Conservation (phyloP, 2,329 filamentous ascomycete species). For the Trichoderma arundinaceum region DNA sequence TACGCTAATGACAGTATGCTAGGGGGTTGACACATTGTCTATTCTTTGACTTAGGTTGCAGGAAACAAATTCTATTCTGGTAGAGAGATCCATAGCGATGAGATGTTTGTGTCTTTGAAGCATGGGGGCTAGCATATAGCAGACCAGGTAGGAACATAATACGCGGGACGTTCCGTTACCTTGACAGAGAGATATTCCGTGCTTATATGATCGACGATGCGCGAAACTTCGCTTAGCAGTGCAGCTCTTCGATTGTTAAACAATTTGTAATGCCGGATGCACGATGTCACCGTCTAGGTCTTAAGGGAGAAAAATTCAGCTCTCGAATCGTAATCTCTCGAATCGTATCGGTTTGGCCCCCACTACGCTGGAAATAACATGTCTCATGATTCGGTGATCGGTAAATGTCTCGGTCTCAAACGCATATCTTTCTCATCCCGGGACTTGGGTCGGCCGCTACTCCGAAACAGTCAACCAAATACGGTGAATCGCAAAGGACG, state of each 20-base stretch:
- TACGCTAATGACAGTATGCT: neutral
- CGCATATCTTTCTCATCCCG: neutral
- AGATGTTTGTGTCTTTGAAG: neutral
- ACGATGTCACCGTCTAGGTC: neutral
- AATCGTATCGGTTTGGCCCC: conserved; percentile 6
- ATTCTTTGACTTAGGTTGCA: neutral
- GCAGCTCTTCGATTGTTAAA: conserved; percentile 4
- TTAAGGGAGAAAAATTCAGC: neutral
- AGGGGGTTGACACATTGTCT: conserved; percentile 2
- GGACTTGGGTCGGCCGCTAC: conserved; percentile 4
- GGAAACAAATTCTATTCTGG: neutral
- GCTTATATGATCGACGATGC: no score
- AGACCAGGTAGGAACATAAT: neutral
- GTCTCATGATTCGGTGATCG: conserved; percentile 6
- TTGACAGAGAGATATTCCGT: neutral
- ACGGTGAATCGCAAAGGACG: neutral
- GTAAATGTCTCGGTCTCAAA: conserved; percentile 9
- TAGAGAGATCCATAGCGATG: no score
- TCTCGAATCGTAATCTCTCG: conserved; percentile 20
- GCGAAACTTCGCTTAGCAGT: neutral
- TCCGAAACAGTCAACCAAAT: neutral
- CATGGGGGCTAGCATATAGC: neutral
- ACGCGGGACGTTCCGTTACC: no score
- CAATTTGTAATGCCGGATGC: conserved; percentile 7
- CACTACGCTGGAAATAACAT: conserved; percentile 14